phyloP scores from a whole-genome alignment of 768 basidiomycete genomes.

The Pisolithus albus region DNA sequence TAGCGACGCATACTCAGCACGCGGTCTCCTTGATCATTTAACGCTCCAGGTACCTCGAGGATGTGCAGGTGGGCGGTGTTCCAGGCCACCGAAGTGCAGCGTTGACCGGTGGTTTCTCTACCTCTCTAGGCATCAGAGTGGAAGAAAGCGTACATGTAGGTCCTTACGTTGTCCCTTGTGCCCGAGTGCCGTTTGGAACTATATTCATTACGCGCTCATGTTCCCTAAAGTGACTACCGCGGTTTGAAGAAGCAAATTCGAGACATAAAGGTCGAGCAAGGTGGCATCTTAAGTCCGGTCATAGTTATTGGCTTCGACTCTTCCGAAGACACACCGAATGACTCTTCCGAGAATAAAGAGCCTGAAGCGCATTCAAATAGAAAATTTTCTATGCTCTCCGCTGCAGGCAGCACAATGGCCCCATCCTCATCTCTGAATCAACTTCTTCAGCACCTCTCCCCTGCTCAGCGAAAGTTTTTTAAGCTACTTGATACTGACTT shows the following conservation, averaged over 20 bases:
- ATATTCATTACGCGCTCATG: background rate
- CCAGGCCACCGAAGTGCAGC: background rate
- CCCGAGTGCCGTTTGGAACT: no score
- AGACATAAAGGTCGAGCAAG: conserved; percentile 7
- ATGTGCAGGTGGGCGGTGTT: conserved; percentile 48
- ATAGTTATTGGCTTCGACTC: background rate
- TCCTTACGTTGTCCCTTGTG: background rate
- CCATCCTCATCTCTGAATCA: conserved; percentile 35
- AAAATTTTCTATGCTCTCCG: conserved; percentile 6
- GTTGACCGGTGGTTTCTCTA: background rate
- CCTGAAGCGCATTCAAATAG: background rate
- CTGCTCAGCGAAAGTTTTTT: conserved; percentile 67
- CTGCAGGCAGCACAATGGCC: conserved; percentile 1
- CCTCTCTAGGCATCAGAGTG: conserved; percentile 57
- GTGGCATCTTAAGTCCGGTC: conserved; percentile 1
- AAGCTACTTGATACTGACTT: conserved; percentile 70
- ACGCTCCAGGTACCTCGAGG: conserved; percentile 51
- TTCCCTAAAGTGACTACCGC: conserved; percentile 55
- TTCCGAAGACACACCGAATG: background rate
- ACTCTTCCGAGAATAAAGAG: background rate
- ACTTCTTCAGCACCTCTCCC: conserved; percentile 49
- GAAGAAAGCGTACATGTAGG: conserved; percentile 29
- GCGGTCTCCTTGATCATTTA: background rate
- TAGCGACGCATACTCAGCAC: background rate
- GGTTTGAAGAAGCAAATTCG: conserved; percentile 60